Evolutionary conservation across 805 yeast genomes (phyloP).

Genomic region (Wickerhamiella sorbophila): DNA sequence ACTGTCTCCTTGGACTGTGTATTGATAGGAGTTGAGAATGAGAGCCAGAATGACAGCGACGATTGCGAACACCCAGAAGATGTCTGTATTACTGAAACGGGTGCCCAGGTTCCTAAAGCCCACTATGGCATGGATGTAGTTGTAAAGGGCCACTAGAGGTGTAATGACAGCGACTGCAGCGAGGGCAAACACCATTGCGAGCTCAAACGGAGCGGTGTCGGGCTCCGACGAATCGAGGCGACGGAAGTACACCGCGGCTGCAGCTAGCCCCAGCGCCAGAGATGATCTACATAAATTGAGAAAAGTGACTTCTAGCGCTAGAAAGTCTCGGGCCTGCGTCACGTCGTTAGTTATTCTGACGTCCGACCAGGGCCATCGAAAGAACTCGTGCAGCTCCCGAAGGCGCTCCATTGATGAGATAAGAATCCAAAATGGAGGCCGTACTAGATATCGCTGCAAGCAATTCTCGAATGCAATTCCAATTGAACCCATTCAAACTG

Average conservation of each 20-base stretch:
- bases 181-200: conserved; percentile 13
- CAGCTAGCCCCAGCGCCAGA: conserved; percentile 18
- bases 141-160: conserved; percentile 15
- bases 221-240: conserved; percentile 2
- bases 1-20: background rate
- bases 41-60: conserved; percentile 12
- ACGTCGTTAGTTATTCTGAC: conserved; percentile 19
- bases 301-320: conserved; percentile 22
- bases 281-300: conserved; percentile 16
- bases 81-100: conserved; percentile 11
- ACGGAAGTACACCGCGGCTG: conserved; percentile 14
- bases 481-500: too few species aligned
- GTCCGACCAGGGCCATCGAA: conserved; percentile 13
- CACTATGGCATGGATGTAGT: conserved; percentile 16
- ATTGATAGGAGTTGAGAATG: conserved; percentile 12
- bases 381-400: conserved; percentile 8
- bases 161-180: conserved; percentile 12
- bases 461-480: too few species aligned
- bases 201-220: background rate
- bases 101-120: conserved; percentile 13
- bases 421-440: too few species aligned
- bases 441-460: too few species aligned
- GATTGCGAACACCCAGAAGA: conserved; percentile 8
- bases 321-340: conserved; percentile 24
- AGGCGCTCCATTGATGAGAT: too few species aligned